Evolutionary conservation across 2,329 filamentous ascomycete genomes (phyloP).

Genomic region (Hirsutella rhossiliensis): DNA sequence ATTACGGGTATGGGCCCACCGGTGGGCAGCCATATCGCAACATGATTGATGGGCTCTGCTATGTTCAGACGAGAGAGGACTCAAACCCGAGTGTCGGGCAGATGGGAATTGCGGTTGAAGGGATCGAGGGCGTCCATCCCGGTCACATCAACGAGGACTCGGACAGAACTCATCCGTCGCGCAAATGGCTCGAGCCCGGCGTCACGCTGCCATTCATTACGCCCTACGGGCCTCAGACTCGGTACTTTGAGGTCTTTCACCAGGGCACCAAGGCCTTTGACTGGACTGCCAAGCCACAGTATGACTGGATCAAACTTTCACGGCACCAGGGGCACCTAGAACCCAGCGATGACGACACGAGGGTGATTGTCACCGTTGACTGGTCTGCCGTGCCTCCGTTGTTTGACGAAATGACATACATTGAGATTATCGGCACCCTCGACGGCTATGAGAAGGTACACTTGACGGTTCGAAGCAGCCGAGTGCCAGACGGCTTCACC

Average conservation of each 20-base stretch:
- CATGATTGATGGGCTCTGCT: constrained; percentile 40
- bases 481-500: constrained; percentile 18
- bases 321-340: constrained; percentile 15
- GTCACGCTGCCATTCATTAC: constrained; percentile 18
- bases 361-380: constrained; percentile 17
- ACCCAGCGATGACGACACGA: constrained; percentile 18
- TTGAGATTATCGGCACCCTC: constrained; percentile 22
- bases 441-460: constrained; percentile 24
- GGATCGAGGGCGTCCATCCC: constrained; percentile 19
- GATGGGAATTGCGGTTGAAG: constrained; percentile 20
- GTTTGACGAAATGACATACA: constrained; percentile 27
- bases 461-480: constrained; percentile 9
- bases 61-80: constrained; percentile 36
- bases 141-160: constrained; percentile 38
- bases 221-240: constrained; percentile 16
- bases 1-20: constrained; percentile 28
- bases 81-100: constrained; percentile 30
- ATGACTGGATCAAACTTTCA: constrained; percentile 20
- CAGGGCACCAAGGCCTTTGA: constrained; percentile 17
- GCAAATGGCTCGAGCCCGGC: constrained; percentile 16
- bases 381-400: constrained; percentile 25
- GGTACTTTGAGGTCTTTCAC: constrained; percentile 23
- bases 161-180: constrained; percentile 33
- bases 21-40: constrained; percentile 32
- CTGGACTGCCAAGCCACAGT: constrained; percentile 17